Base-by-base conservation (phyloP, 106 monocot species). In the Phalaenopsis equestris region DNA sequence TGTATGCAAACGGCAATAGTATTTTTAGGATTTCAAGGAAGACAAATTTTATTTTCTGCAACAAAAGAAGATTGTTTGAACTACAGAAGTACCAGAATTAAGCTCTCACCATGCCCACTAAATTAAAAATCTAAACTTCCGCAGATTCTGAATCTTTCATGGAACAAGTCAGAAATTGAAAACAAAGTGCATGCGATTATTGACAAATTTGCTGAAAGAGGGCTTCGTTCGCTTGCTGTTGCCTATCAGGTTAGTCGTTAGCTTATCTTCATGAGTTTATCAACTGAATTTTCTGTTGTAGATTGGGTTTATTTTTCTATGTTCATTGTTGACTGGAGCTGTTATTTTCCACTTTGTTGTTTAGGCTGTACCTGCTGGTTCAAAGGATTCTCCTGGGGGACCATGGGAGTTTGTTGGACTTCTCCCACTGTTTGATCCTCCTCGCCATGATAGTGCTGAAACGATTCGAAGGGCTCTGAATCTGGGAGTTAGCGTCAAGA, bases 381-480 rank as follows among this genome's bases (percentile, higher is more conserved):
- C 79, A 42, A 89, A 82, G 82, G 89, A 89, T 36, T 86, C 85
- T 80, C 64, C 86, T 55, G 89, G 89, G 37, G 89, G 84, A 18
- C 89, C 84, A 14, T 89, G 89, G 89, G 42, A 89, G 72, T 86
- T 89, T 55, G 65, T 89, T 73, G 89, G 89, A 17, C 89, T 89
- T 80, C 89, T 89, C 47, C 86, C 89, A 76, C 81, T 89, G 36
- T 89, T 89, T 82, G 89, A 89, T 76, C 89, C 89, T 79, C 89
- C 89, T 75, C 85, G 88, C 23, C 88, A 88, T 86, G 88, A 88
- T 75, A 88, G 85, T 83, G 88, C 85, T 81, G 89, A 86, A 86
- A 89, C 89, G 24, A 89, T 89, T 77, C 70, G 86, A 64, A 89
- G 86, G 67, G 89, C 89, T 77, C 77, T 89, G 55, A 84, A 89